Evolutionary conservation across 176 grass and related monocot genomes (phyloP).

Genomic region (Carex pumila): DNA sequence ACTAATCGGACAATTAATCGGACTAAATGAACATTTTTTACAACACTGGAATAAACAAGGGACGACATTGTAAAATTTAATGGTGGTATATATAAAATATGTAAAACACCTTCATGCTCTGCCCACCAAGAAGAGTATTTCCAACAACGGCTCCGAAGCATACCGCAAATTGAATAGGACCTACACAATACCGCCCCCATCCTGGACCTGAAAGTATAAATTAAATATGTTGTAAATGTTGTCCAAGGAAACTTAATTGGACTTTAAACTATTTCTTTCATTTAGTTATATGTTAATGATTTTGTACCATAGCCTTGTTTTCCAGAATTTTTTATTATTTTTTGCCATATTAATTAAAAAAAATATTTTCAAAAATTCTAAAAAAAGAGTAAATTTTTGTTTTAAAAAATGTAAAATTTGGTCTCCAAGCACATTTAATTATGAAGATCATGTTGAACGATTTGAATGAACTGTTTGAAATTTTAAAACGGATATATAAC

Average conservation of each 20-base stretch:
- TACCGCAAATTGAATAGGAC: constrained; percentile 75
- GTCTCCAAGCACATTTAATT: too few relatives aligned
- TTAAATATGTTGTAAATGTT: not conserved
- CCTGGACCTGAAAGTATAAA: constrained; percentile 32
- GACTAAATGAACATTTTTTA: too few relatives aligned
- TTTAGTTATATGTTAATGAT: not conserved
- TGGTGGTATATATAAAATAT: not conserved
- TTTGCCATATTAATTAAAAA: too few relatives aligned
- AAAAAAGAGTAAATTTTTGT: too few relatives aligned
- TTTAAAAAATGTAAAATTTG: too few relatives aligned
- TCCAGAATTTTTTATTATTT: too few relatives aligned
- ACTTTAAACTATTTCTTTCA: not conserved
- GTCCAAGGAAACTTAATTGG: not conserved
- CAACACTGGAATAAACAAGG: not conserved
- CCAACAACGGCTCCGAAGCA: constrained; percentile 79
- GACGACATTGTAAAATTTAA: not conserved
- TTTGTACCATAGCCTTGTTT: not conserved
- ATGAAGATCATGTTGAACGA: too few relatives aligned
- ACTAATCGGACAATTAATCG: too few relatives aligned
- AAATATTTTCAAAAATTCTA: too few relatives aligned
- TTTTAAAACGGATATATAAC: too few relatives aligned
- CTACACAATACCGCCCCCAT: constrained; percentile 73
- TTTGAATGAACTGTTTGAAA: too few relatives aligned
- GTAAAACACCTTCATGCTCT: constrained; percentile 75
- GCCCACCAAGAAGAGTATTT: constrained; percentile 52